Evolutionary conservation across 768 basidiomycete genomes (phyloP), one percentile per base, ranked within the genome.

Genomic region (Suillus placidus): DNA sequence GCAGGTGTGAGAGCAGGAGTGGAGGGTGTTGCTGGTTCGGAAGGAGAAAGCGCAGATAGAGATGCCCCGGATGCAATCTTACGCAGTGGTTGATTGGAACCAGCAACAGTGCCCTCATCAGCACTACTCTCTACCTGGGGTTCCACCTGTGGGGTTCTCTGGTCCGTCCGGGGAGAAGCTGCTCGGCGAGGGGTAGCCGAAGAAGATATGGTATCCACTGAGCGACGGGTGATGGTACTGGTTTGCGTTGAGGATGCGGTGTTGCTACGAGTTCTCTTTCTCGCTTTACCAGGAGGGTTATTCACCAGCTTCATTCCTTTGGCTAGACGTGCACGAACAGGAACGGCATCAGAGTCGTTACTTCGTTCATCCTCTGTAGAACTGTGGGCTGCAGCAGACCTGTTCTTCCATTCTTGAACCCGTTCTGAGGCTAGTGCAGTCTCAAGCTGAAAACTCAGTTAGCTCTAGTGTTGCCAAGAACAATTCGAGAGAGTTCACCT

Each of bases 201-300:
- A 23, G 56, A 67, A 32, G 72, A 62, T 26, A 64, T 64, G 43
- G 69, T 73, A 13, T 78, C 75, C 18, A 67, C 6, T 20, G 75
- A 77, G 37, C 47, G 70, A 23, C 71, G 71, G 0, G 69, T 75
- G 54, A 71, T 70, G 2, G 74, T 65, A 2, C 71, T 75, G 3
- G 87, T 87, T 63, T 83, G 84, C 34, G 84, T 84, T 0, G 89
- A 90, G 1, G 89, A 90, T n/a, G 79, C 76, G 0, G 89, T 90
- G 62, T 86, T 85, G 63, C 88, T 89, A 64, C 88, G 80, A 30
- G 80, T 77, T 62, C 76, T 81, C 68, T 87, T 73, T 64, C 80
- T 70, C 72, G 75, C 73, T 80, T 85, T 65, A 73, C 71, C 26
- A 61, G 69, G 47, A 77, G 75, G 74, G 60, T 72, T 74, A 43